phyloP scores from a whole-genome alignment of 1,139 yeast species.

The Debaryomycetaceae sp. region DNA sequence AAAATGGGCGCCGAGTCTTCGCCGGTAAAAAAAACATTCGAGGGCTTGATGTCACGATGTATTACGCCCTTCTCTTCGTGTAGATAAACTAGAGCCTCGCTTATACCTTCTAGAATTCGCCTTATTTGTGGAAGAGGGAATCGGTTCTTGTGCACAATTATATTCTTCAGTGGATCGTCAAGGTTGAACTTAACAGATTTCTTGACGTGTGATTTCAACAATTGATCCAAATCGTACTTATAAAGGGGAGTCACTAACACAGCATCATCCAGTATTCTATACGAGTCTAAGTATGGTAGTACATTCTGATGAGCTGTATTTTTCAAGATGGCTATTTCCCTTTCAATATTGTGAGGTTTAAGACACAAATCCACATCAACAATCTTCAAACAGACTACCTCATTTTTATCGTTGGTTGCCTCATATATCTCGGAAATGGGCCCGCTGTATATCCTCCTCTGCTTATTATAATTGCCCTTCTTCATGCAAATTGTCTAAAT shows the following conservation, averaged over 20 bases:
- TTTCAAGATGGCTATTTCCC: constrained; percentile 29
- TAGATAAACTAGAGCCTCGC: constrained; percentile 20
- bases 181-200: constrained; percentile 20
- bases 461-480: constrained; percentile 15
- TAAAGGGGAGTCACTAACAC: constrained; percentile 34
- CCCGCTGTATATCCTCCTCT: constrained; percentile 28
- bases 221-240: constrained; percentile 22
- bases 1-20: constrained; percentile 40
- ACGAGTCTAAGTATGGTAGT: constrained; percentile 21
- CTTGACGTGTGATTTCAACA: constrained; percentile 16
- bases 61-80: constrained; percentile 56
- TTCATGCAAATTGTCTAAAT: background rate
- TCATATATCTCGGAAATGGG: constrained; percentile 35
- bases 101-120: constrained; percentile 17
- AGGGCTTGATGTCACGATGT: constrained; percentile 86
- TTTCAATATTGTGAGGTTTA: constrained; percentile 38
- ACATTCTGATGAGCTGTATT: constrained; percentile 19
- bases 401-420: constrained; percentile 14
- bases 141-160: constrained; percentile 10
- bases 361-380: constrained; percentile 36
- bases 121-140: constrained; percentile 13
- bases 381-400: constrained; percentile 32
- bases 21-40: constrained; percentile 57
- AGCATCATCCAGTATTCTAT: constrained; percentile 29
- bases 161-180: constrained; percentile 15